Conservation (phyloP, 192 early-diverging fungal species). For the Coemansia sp. region DNA sequence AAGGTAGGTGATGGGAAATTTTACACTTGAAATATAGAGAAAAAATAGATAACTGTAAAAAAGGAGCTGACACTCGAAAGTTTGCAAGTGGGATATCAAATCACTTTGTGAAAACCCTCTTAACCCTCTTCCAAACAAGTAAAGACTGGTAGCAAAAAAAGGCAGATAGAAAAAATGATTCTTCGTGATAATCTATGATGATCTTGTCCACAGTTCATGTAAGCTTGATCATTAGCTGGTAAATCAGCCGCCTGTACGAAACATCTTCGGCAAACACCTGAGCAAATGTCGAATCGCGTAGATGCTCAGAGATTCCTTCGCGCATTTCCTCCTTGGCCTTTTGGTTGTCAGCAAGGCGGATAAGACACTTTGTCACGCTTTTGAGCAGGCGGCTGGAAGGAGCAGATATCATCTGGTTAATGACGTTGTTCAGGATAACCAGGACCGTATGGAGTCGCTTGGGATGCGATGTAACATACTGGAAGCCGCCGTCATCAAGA, state of each 20-base stretch:
- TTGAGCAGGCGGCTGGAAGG: constrained; percentile 86
- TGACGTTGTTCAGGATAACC: constrained; percentile 93
- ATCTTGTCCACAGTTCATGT: constrained; percentile 8
- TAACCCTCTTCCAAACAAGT: no score
- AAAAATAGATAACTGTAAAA: background rate
- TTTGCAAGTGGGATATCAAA: constrained; percentile 4
- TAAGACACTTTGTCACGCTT: constrained; percentile 90
- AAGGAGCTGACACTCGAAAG: constrained; percentile 5
- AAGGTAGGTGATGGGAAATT: constrained; percentile 12
- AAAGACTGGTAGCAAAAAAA: background rate
- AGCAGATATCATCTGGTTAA: constrained; percentile 83
- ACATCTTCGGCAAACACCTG: constrained; percentile 85
- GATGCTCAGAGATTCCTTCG: constrained; percentile 84
- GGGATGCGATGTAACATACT: constrained; percentile 50
- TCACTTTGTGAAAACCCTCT: no score
- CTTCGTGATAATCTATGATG: background rate
- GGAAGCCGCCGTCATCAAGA: constrained; percentile 87
- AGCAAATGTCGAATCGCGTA: constrained; percentile 86
- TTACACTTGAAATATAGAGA: constrained; percentile 17
- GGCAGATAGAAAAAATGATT: background rate
- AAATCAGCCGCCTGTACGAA: constrained; percentile 81
- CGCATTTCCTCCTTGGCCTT: constrained; percentile 88
- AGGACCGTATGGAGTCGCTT: constrained; percentile 90
- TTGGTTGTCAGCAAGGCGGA: constrained; percentile 90
- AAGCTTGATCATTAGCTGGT: constrained; percentile 59